Conservation (phyloP, 495 filamentous ascomycete species). For the Xylaria castorea region DNA sequence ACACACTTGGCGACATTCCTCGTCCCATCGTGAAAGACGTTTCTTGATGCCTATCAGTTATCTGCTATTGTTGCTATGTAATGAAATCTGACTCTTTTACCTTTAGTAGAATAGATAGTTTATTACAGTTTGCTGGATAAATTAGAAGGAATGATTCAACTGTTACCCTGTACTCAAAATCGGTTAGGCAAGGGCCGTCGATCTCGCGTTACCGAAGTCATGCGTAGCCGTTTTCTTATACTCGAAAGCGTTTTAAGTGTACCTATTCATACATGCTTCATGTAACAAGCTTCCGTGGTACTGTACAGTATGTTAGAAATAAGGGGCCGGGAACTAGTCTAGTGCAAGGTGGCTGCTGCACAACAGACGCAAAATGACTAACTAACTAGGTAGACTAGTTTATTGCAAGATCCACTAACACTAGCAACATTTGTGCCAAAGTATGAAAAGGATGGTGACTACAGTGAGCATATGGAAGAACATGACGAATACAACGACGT, state of each 20-base stretch:
- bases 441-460: not conserved
- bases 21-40: not conserved
- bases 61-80: not conserved
- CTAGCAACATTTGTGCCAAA: not conserved
- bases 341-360: too few species aligned
- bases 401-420: not conserved
- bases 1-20: not conserved
- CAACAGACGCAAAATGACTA: too few species aligned
- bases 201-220: not conserved
- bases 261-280: not conserved
- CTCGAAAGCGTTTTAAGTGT: constrained; percentile 7
- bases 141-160: not conserved
- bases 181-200: not conserved
- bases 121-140: not conserved
- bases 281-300: not conserved
- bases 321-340: not conserved
- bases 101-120: not conserved
- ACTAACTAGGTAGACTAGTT: too few species aligned
- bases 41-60: not conserved
- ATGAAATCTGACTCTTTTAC: not conserved
- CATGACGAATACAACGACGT: not conserved
- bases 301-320: not conserved
- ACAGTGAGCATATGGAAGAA: not conserved
- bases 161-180: not conserved
- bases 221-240: not conserved